phyloP scores from a whole-genome alignment of 805 yeast species.

The Blastobotrys mokoenaii region DNA sequence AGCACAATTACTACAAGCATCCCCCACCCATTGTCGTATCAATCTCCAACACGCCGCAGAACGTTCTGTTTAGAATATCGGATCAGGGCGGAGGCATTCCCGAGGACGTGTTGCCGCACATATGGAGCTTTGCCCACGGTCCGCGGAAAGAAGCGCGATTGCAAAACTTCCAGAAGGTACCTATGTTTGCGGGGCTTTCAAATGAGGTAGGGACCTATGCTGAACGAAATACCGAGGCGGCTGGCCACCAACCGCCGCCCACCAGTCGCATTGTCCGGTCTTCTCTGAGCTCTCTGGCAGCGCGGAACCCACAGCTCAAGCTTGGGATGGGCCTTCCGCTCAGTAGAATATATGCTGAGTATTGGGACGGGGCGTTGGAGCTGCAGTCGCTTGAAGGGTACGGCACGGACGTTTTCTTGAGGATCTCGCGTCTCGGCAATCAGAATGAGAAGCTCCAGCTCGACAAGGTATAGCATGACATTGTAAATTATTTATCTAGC shows the following conservation, averaged over 20 bases:
- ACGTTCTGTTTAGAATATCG: conserved; percentile 67
- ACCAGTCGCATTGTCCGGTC: conserved; percentile 21
- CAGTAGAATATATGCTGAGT: conserved; percentile 88
- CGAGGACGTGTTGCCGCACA: conserved; percentile 45
- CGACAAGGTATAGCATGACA: conserved; percentile 57
- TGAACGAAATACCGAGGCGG: conserved; percentile 8
- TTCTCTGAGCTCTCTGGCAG: conserved; percentile 56
- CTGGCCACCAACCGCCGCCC: conserved; percentile 5
- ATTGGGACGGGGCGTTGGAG: conserved; percentile 89
- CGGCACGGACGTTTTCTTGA: conserved; percentile 82
- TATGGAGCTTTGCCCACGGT: conserved; percentile 76
- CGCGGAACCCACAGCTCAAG: conserved; percentile 65
- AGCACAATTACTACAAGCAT: conserved; percentile 37
- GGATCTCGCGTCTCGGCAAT: conserved; percentile 69
- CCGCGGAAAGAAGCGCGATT: conserved; percentile 22
- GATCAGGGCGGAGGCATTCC: conserved; percentile 89
- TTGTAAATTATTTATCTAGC: too few relatives aligned
- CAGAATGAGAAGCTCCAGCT: conserved; percentile 54
- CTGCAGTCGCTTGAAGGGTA: conserved; percentile 82
- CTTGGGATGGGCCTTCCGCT: conserved; percentile 87
- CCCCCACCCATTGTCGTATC: conserved; percentile 61
- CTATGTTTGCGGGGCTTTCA: conserved; percentile 25
- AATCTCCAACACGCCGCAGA: conserved; percentile 55
- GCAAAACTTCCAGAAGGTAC: conserved; percentile 24
- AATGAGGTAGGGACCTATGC: conserved; percentile 21